Conservation (phyloP, 768 basidiomycete species). For the Clitopilus passeckerianus region DNA sequence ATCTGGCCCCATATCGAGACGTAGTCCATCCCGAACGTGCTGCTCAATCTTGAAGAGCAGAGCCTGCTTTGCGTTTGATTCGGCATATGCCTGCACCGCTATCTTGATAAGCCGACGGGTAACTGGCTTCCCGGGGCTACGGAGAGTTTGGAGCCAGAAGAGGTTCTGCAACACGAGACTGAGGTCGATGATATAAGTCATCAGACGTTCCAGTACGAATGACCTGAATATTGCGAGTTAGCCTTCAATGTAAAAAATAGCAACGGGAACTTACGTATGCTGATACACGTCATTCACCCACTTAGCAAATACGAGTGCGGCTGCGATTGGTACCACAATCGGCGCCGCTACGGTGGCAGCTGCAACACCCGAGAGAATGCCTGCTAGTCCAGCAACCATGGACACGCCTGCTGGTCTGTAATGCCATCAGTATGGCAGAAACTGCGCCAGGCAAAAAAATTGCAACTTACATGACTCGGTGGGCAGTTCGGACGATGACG, state of each 20-base stretch:
- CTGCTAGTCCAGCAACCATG: conserved; percentile 9
- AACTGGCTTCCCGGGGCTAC: background rate
- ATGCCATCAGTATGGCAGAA: background rate
- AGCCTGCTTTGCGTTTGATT: conserved; percentile 8
- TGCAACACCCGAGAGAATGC: conserved; percentile 7
- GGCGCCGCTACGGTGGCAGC: conserved; percentile 11
- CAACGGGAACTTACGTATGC: conserved; percentile 11
- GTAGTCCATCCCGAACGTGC: conserved; percentile 1
- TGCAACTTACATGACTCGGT: conserved; percentile 2
- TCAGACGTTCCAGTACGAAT: conserved; percentile 9
- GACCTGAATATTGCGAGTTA: conserved; percentile 1
- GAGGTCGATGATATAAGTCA: conserved; percentile 16
- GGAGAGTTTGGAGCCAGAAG: conserved; percentile 10
- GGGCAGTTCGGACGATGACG: background rate
- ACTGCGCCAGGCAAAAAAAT: background rate
- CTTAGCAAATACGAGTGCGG: conserved; percentile 10
- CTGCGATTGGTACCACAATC: conserved; percentile 15
- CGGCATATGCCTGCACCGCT: conserved; percentile 4
- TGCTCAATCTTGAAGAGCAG: conserved; percentile 7
- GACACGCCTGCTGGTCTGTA: conserved; percentile 7
- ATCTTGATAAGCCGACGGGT: conserved; percentile 9
- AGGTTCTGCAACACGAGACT: conserved; percentile 14
- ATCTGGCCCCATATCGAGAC: conserved; percentile 8
- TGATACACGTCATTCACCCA: conserved; percentile 16
- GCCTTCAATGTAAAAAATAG: background rate